These are phyloP conservation scores for Hypoxylon trugodes DNA, from an alignment of 495 filamentous ascomycete genomes.

Conservation along the genomic window DNA sequence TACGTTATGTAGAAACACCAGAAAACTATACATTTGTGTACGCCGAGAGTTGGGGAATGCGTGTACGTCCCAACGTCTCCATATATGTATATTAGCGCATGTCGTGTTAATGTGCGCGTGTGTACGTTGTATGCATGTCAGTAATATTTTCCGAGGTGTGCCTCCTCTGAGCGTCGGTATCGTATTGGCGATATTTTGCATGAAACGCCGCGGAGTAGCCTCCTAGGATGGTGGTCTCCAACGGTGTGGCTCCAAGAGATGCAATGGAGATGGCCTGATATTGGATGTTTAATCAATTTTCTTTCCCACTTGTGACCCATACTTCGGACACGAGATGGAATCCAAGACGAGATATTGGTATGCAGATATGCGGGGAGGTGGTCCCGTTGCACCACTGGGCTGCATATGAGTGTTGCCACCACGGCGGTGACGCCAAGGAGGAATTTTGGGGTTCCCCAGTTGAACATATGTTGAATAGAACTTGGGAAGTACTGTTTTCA, in stretches of 20 bases:
- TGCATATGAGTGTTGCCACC: slow-evolving; percentile 24
- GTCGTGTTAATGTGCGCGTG: neutral
- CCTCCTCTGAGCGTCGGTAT: neutral
- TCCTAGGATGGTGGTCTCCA: neutral
- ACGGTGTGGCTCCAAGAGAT: neutral
- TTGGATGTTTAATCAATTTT: neutral
- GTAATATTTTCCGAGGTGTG: neutral
- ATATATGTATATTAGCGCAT: neutral
- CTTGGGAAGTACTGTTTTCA: slow-evolving; percentile 2
- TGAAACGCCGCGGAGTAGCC: neutral
- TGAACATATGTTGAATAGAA: slow-evolving; percentile 5
- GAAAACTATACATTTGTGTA: neutral
- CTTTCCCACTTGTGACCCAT: neutral
- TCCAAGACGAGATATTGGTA: too few relatives aligned
- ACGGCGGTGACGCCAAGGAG: slow-evolving; percentile 21
- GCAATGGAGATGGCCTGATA: neutral
- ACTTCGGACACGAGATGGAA: too few relatives aligned
- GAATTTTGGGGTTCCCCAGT: slow-evolving; percentile 12
- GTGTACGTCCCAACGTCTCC: neutral
- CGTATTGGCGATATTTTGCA: neutral
- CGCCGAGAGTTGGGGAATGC: neutral
- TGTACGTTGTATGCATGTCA: neutral
- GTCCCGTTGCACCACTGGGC: neutral
- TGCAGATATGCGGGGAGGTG: neutral
- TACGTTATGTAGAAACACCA: neutral